Conservation (phyloP, 306 rosid species). For the Glycine soja region DNA sequence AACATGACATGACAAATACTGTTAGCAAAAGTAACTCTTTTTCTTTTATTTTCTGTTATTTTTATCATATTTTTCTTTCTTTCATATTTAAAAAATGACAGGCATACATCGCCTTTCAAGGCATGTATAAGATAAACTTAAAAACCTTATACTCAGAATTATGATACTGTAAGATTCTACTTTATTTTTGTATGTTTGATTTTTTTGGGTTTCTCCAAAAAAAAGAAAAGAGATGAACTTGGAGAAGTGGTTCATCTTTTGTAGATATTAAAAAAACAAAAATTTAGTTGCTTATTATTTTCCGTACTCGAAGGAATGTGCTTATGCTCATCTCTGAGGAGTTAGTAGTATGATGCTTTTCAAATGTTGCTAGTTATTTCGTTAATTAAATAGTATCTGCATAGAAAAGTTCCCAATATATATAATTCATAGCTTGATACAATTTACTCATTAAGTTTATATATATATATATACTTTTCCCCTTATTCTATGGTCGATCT, state of each 20-base stretch:
- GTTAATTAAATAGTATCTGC: too few species aligned
- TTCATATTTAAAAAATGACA: conserved; percentile 29
- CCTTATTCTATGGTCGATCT: too few species aligned
- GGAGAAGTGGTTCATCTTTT: conserved; percentile 1
- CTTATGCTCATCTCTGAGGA: not conserved
- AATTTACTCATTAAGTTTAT: too few species aligned
- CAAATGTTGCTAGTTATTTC: not conserved
- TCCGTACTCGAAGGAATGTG: too few species aligned
- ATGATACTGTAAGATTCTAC: not conserved
- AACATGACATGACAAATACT: conserved; percentile 85
- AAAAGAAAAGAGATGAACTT: not conserved
- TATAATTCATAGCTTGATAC: too few species aligned
- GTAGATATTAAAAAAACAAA: not conserved
- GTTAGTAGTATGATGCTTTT: conserved; percentile 9
- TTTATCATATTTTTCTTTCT: conserved; percentile 23
- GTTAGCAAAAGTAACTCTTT: conserved; percentile 72
- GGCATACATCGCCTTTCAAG: not conserved
- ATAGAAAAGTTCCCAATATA: too few species aligned
- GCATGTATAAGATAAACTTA: not conserved
- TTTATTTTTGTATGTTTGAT: too few species aligned
- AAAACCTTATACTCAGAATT: not conserved
- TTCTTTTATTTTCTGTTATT: not conserved
- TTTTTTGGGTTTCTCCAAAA: not conserved
- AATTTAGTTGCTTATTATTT: too few species aligned
- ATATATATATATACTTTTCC: too few species aligned